phyloP scores from a whole-genome alignment of 371 early-diverging fungal species.

The Ordospora pajunii region DNA sequence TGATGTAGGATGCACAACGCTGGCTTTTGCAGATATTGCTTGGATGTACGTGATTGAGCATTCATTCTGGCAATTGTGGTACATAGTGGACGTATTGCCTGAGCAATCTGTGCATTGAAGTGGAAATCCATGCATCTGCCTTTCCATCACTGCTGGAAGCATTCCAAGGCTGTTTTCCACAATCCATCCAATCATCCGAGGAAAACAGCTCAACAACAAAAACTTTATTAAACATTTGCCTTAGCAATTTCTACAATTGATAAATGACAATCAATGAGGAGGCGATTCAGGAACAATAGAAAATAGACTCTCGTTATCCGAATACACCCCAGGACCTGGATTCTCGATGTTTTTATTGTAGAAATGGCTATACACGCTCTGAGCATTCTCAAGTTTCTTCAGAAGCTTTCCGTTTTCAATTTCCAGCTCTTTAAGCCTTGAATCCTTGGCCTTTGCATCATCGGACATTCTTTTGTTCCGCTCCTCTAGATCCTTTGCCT shows the following conservation, averaged over 20 bases:
- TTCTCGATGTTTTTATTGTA: constrained; percentile 51
- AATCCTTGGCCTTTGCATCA: constrained; percentile 38
- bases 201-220: neutral
- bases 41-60: too few species aligned
- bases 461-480: constrained; percentile 44
- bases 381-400: constrained; percentile 59
- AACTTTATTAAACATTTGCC: constrained; percentile 3
- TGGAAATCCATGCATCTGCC: neutral
- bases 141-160: neutral
- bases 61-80: too few species aligned
- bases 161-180: constrained; percentile 4
- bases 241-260: too few species aligned
- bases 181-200: neutral
- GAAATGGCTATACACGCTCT: constrained; percentile 60
- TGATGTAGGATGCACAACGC: too few species aligned
- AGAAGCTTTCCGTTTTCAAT: constrained; percentile 41
- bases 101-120: too few species aligned
- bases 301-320: constrained; percentile 25
- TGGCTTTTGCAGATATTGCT: too few species aligned
- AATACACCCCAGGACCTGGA: neutral
- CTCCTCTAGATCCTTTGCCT: constrained; percentile 44
- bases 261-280: neutral
- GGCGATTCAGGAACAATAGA: constrained; percentile 54
- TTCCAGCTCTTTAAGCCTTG: constrained; percentile 36
- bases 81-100: too few species aligned